Evolutionary conservation across 352 stramenopile species (phyloP), one percentile per base, ranked within the genome.

Genomic region (Globisporangium mamillatum): DNA sequence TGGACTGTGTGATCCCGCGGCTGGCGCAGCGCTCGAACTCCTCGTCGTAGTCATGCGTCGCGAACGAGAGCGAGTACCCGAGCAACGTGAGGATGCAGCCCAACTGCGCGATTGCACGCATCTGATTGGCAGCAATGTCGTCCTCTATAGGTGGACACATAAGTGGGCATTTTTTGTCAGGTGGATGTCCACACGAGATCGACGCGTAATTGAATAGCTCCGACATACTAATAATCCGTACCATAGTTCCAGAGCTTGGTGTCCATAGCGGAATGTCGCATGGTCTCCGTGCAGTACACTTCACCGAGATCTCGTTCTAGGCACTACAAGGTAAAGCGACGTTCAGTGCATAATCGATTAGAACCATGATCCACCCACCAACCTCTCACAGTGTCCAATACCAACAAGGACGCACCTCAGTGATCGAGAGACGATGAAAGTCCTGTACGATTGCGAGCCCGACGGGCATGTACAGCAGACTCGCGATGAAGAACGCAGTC

Each of bases 41-140:
- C 4, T 53, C 46, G 10, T 71, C 70, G 34, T 74, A 68, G 25
- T 78, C 56, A 64, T 88, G 76, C 7, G 63, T 69, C 18, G 75
- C 27, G 50, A 89, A 89, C 18, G 81, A 82, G 14, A 81, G 56
- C 14, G 77, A 78, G 68, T 89, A 89, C 7, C 77, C 76, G 1
- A 88, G 70, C 5, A 88, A 76, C n/a, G 77, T 83, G n/a, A 88
- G 57, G 56, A 84, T 78, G 70, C 76, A 86, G n/a, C 48, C 50
- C 7, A 88, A 50, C 63, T 88, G 80, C 2, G 77, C 74, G 12
- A 67, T 59, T 24, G 78, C 69, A 36, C 80, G 74, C 64, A 88
- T 80, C 56, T 88, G 77, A 27, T 77, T 76, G 3, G 64, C 69
- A 0, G 60, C 36, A 10, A 70, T 70, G 34, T 81, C 76, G 53